These are phyloP conservation scores for Thielaviopsis punctulata DNA, from an alignment of 2,329 filamentous ascomycete genomes.

Conservation along the genomic window DNA sequence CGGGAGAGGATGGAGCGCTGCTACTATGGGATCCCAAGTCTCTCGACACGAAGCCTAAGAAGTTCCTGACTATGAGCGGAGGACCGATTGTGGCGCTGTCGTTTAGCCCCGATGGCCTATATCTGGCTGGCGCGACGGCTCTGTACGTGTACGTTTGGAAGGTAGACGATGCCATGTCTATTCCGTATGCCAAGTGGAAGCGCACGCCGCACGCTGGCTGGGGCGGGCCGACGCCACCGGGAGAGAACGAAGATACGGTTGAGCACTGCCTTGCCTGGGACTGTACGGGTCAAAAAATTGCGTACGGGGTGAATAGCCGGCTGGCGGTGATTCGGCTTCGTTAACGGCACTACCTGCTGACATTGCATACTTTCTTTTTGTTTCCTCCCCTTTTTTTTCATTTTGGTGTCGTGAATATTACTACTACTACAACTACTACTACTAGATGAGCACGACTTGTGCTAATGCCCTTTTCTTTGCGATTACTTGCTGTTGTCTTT, in stretches of 20 bases:
- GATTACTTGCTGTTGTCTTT: constrained; percentile 4
- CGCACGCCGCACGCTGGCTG: constrained; percentile 37
- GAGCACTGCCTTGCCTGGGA: constrained; percentile 47
- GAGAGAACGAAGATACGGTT: constrained; percentile 39
- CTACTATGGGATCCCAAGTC: constrained; percentile 43
- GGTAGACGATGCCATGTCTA: constrained; percentile 34
- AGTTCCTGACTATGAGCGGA: constrained; percentile 42
- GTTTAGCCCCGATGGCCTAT: constrained; percentile 46
- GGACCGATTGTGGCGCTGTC: constrained; percentile 37
- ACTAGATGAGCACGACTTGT: not conserved
- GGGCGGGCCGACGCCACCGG: constrained; percentile 34
- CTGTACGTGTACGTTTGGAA: constrained; percentile 47
- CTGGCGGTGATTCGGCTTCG: constrained; percentile 35
- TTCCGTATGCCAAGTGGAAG: constrained; percentile 44
- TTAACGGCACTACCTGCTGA: too few species aligned
- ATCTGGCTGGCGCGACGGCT: constrained; percentile 43
- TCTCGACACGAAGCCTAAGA: constrained; percentile 37
- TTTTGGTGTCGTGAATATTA: not conserved
- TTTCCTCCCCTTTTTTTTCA: not conserved
- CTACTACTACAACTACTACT: not conserved
- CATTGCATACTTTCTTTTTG: constrained; percentile 1
- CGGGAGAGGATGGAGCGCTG: constrained; percentile 45
- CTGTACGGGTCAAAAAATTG: constrained; percentile 41
- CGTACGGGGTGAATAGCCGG: constrained; percentile 44
- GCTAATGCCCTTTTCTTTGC: constrained; percentile 7